Evolutionary conservation across 495 filamentous ascomycete genomes (phyloP).

Genomic region (Neurospora africana): DNA sequence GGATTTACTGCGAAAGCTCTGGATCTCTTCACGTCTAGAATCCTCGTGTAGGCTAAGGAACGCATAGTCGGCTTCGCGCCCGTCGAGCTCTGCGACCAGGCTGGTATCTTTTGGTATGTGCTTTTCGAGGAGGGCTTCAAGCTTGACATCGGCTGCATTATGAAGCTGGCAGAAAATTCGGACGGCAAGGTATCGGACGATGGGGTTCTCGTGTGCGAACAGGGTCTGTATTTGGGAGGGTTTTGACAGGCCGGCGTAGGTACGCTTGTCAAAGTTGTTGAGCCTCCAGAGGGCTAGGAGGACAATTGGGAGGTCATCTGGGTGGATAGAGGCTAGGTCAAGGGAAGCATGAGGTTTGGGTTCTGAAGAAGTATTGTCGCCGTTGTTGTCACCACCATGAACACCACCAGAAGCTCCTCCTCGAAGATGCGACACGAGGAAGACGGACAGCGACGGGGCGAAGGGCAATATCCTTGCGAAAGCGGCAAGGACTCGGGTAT

Average conservation of each 20-base stretch:
- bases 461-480: constrained; percentile 73
- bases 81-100: constrained; percentile 65
- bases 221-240: constrained; percentile 57
- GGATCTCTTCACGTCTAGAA: constrained; percentile 32
- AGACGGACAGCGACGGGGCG: constrained; percentile 57
- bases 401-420: constrained; percentile 1
- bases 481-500: constrained; percentile 51
- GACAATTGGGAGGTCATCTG: constrained; percentile 25
- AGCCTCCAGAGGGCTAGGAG: constrained; percentile 69
- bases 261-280: constrained; percentile 57
- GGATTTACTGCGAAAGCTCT: constrained; percentile 30
- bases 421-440: constrained; percentile 26
- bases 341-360: constrained; percentile 4
- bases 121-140: constrained; percentile 55
- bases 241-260: constrained; percentile 50
- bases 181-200: constrained; percentile 70
- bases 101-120: constrained; percentile 49
- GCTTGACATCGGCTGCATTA: constrained; percentile 67
- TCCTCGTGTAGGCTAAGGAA: constrained; percentile 80
- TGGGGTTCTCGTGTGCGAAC: constrained; percentile 47
- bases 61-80: constrained; percentile 65
- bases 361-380: not conserved
- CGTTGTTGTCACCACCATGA: not conserved
- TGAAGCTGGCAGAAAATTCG: constrained; percentile 69
- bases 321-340: constrained; percentile 12